Percentiles rank a stretch among this genome's conserved stretches.
These are phyloP conservation scores for Melampsora americana DNA, from an alignment of 1,284 basidiomycete genomes.

Conservation along the genomic window DNA sequence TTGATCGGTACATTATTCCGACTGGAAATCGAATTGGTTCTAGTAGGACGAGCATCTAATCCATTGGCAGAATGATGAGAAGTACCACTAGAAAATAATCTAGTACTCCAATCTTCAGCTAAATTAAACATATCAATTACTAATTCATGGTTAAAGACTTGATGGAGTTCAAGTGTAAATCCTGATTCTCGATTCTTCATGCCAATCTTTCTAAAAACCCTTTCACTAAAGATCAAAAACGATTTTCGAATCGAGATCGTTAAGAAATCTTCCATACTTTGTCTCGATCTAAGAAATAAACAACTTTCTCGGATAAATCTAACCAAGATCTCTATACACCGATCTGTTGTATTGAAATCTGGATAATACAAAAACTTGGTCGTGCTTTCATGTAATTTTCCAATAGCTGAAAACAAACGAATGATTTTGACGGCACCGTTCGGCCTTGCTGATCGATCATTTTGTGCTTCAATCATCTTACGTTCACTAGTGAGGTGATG, in stretches of 20 bases:
- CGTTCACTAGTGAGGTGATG: conserved; percentile 44
- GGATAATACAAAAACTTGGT: conserved; percentile 34
- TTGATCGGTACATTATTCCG: conserved; percentile 1
- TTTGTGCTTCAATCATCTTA: conserved; percentile 44
- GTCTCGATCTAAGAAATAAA: conserved; percentile 36
- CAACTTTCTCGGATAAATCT: conserved; percentile 38
- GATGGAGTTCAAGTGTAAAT: conserved; percentile 4
- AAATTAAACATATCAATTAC: conserved; percentile 39
- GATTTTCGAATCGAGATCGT: conserved; percentile 42
- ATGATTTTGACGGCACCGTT: conserved; percentile 35
- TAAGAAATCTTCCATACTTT: conserved; percentile 33
- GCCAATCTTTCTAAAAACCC: conserved; percentile 24
- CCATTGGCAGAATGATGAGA: neutral
- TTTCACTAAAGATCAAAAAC: conserved; percentile 29
- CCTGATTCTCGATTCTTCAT: neutral
- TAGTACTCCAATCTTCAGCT: conserved; percentile 40
- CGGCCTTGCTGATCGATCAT: conserved; percentile 35
- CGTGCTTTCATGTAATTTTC: conserved; percentile 42
- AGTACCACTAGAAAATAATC: neutral
- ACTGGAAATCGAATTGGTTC: conserved; percentile 14
- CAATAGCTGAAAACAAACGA: conserved; percentile 38
- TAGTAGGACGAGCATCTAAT: neutral
- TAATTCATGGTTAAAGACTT: conserved; percentile 28
- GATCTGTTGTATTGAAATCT: conserved; percentile 18
- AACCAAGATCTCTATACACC: conserved; percentile 30